Conservation (phyloP, 345 rosid species). For the Aurinia saxatilis region DNA sequence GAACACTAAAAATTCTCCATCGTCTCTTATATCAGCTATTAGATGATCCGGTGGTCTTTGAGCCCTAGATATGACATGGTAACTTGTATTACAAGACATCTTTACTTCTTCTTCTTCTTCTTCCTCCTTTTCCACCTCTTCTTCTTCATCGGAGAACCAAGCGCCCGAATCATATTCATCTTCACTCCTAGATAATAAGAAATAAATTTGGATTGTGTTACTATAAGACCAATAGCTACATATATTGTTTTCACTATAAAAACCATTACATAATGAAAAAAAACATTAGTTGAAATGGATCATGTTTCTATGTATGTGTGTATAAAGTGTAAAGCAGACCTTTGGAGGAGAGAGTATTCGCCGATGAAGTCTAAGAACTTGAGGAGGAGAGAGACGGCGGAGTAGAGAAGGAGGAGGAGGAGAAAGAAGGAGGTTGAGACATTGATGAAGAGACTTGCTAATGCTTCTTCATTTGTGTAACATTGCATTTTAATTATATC, state of each 20-base stretch:
- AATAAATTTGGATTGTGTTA: neutral
- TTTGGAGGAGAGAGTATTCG: constrained; percentile 52
- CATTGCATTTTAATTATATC: constrained; percentile 58
- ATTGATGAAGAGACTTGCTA: constrained; percentile 61
- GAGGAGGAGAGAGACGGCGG: constrained; percentile 54
- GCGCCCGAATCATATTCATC: constrained; percentile 45
- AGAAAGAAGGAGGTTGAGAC: constrained; percentile 60
- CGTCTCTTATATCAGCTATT: constrained; percentile 56
- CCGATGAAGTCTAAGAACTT: constrained; percentile 57
- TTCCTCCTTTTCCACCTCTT: constrained; percentile 45
- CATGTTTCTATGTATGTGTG: no score
- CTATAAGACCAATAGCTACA: neutral
- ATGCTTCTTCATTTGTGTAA: constrained; percentile 56
- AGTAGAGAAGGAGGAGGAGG: constrained; percentile 59
- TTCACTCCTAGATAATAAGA: constrained; percentile 38
- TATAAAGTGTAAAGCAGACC: no score
- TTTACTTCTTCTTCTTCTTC: constrained; percentile 27
- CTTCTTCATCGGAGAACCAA: constrained; percentile 55
- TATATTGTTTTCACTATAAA: neutral
- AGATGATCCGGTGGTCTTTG: constrained; percentile 32
- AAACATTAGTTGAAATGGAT: neutral
- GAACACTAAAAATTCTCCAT: constrained; percentile 53
- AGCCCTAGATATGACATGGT: constrained; percentile 32
- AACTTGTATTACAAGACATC: constrained; percentile 29
- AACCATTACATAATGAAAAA: neutral